phyloP scores from a whole-genome alignment of 306 rosid species.

The Cucumis cinereus region DNA sequence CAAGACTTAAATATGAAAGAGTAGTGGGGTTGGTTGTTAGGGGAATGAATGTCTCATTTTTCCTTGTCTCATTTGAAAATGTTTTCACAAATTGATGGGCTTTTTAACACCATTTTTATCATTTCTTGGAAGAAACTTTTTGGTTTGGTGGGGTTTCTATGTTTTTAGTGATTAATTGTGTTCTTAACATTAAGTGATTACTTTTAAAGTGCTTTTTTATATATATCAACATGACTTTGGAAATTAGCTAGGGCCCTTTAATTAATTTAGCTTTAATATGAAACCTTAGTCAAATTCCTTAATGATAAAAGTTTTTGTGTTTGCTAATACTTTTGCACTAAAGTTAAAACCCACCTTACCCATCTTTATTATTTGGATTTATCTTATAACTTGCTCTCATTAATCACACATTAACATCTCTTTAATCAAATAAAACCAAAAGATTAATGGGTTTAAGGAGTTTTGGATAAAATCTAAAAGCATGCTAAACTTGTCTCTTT shows the following conservation, averaged over 20 bases:
- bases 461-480: background rate
- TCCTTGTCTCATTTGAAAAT: background rate
- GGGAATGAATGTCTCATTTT: background rate
- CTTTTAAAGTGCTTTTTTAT: background rate
- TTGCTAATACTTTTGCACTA: background rate
- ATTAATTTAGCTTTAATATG: background rate
- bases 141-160: conserved; percentile 1
- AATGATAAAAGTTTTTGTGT: conserved; percentile 1
- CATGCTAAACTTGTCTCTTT: background rate
- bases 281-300: background rate
- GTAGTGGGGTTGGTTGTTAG: background rate
- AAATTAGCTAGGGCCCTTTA: background rate
- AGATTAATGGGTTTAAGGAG: background rate
- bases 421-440: background rate
- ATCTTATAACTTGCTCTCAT: background rate
- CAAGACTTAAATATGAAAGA: background rate
- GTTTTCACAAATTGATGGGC: background rate
- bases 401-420: background rate
- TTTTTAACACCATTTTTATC: background rate
- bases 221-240: background rate
- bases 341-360: background rate
- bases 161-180: background rate
- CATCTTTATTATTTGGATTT: background rate
- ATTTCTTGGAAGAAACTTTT: conserved; percentile 8
- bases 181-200: background rate